These are phyloP conservation scores for Phytophthora nicotianae DNA, from an alignment of 352 stramenopile genomes.

Conservation along the genomic window DNA sequence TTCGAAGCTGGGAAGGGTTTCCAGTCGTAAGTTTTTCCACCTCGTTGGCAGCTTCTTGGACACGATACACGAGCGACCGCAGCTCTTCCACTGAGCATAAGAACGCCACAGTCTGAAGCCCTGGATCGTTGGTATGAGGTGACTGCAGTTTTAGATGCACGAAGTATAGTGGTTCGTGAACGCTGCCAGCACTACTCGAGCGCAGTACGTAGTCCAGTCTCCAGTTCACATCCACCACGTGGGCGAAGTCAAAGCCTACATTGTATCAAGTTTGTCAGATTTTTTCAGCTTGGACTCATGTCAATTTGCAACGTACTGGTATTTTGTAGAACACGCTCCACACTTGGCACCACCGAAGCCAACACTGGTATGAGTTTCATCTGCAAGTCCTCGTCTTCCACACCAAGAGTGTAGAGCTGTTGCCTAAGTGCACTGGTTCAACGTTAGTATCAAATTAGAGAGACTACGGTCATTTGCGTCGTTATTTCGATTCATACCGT, in stretches of 20 bases:
- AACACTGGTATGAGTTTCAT: conserved; percentile 32
- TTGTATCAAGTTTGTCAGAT: conserved; percentile 1
- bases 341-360: conserved; percentile 13
- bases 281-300: neutral
- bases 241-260: conserved; percentile 73
- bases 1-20: conserved; percentile 18
- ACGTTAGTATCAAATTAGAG: conserved; percentile 23
- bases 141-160: conserved; percentile 69
- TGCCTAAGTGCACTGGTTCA: conserved; percentile 15
- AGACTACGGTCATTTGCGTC: neutral
- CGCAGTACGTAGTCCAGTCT: conserved; percentile 73
- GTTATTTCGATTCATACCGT: conserved; percentile 19
- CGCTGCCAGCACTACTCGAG: conserved; percentile 55
- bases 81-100: conserved; percentile 74
- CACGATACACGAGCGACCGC: conserved; percentile 68
- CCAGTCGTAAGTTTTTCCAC: conserved; percentile 60
- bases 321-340: conserved; percentile 41
- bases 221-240: conserved; percentile 76
- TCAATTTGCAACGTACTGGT: conserved; percentile 27
- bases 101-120: conserved; percentile 50
- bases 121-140: conserved; percentile 27
- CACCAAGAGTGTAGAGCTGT: conserved; percentile 34
- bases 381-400: conserved; percentile 37
- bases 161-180: conserved; percentile 66
- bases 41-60: conserved; percentile 67